A percentile compares a stretch with the other conserved stretches of the same genome.
Conservation (phyloP, 139 green algal species). For the Chlamydomonas asymmetrica region DNA sequence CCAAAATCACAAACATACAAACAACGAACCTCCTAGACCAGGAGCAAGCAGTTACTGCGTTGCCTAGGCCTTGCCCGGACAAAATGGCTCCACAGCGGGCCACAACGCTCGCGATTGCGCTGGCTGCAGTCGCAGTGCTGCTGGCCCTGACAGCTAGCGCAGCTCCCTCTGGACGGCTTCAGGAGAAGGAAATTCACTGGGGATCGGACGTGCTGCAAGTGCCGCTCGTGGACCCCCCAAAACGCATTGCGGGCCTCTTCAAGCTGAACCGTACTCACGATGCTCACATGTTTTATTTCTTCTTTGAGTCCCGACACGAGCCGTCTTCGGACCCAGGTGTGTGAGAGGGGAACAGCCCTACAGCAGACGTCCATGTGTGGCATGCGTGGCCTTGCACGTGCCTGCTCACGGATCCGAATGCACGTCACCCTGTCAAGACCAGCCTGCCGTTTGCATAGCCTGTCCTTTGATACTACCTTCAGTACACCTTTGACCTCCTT, state of each 20-base stretch:
- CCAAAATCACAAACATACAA: too few species aligned
- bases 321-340: conserved; percentile 29
- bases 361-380: background rate
- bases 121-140: background rate
- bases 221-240: conserved; percentile 63
- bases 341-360: background rate
- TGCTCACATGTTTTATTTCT: conserved; percentile 92
- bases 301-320: conserved; percentile 64
- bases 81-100: too few species aligned
- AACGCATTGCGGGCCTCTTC: conserved; percentile 66
- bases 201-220: conserved; percentile 63
- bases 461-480: background rate
- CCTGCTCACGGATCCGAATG: too few species aligned
- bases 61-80: too few species aligned
- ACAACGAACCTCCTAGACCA: too few species aligned
- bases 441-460: too few species aligned
- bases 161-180: too few species aligned
- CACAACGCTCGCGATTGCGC: background rate
- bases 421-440: too few species aligned
- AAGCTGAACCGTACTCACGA: conserved; percentile 59
- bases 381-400: too few species aligned
- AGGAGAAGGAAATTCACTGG: too few species aligned
- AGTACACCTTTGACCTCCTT: background rate
- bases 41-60: too few species aligned
- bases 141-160: too few species aligned